Conservation (phyloP, 805 yeast species). For the Cyberlindnera nakhonratchasimensis region DNA sequence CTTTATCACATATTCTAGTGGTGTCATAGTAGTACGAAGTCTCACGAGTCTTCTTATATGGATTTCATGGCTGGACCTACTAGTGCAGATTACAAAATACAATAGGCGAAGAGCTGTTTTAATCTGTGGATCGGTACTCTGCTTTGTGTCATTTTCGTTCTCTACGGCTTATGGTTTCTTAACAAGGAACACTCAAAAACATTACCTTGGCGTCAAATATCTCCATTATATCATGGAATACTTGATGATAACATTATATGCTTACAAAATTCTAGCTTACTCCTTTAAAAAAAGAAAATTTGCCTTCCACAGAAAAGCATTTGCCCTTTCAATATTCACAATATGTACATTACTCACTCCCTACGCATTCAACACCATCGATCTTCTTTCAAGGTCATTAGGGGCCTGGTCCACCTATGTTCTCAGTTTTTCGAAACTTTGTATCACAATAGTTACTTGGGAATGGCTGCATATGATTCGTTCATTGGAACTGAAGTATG, state of each 20-base stretch:
- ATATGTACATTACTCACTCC: constrained; percentile 39
- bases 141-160: constrained; percentile 30
- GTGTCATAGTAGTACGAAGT: constrained; percentile 38
- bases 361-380: constrained; percentile 34
- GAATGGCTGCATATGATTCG: constrained; percentile 62
- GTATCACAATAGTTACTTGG: constrained; percentile 55
- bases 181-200: background rate
- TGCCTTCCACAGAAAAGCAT: constrained; percentile 42
- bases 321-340: constrained; percentile 48
- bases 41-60: constrained; percentile 44
- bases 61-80: constrained; percentile 54
- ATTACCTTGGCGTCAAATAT: constrained; percentile 23
- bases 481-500: constrained; percentile 45
- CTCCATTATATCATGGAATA: constrained; percentile 31
- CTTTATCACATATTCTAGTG: constrained; percentile 35
- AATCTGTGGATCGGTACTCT: constrained; percentile 31
- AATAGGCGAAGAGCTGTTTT: constrained; percentile 31
- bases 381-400: constrained; percentile 36
- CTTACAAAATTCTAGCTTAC: constrained; percentile 37
- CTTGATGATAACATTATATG: constrained; percentile 29
- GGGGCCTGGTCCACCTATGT: constrained; percentile 49
- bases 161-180: constrained; percentile 22
- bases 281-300: constrained; percentile 37
- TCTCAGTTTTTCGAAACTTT: constrained; percentile 44
- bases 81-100: constrained; percentile 35